phyloP scores from a whole-genome alignment of 257 asterid species.

The Solanum rostratum region DNA sequence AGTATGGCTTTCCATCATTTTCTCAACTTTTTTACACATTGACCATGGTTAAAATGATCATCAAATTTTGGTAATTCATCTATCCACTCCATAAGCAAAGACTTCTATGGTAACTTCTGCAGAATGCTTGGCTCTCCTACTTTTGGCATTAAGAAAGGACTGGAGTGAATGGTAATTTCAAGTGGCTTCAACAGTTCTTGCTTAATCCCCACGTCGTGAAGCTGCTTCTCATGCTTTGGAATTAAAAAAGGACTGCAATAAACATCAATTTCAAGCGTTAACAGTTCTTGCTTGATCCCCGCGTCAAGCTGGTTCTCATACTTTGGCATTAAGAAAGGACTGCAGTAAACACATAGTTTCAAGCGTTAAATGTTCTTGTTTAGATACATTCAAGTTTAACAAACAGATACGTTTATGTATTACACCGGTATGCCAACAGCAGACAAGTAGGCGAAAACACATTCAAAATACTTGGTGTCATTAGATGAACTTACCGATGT shows the following conservation, averaged over 20 bases:
- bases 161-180: neutral
- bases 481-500: neutral
- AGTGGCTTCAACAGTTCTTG: neutral
- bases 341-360: neutral
- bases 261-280: neutral
- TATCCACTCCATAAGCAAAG: neutral
- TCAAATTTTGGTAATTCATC: neutral
- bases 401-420: neutral
- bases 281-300: neutral
- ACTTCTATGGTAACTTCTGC: neutral
- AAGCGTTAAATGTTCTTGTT: neutral
- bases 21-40: neutral
- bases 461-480: neutral
- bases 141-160: neutral
- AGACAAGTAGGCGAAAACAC: neutral
- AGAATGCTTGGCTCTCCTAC: neutral
- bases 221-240: neutral
- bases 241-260: conserved; percentile 6
- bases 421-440: neutral
- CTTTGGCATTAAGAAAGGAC: neutral
- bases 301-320: neutral
- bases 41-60: neutral
- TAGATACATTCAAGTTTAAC: neutral
- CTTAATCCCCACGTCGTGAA: neutral
- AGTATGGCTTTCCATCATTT: neutral